Percentiles rank a stretch among this genome's conserved stretches.
Evolutionary conservation across 2,329 filamentous ascomycete species (phyloP).

Genomic region (Ceratocystis cacaofunesta): DNA sequence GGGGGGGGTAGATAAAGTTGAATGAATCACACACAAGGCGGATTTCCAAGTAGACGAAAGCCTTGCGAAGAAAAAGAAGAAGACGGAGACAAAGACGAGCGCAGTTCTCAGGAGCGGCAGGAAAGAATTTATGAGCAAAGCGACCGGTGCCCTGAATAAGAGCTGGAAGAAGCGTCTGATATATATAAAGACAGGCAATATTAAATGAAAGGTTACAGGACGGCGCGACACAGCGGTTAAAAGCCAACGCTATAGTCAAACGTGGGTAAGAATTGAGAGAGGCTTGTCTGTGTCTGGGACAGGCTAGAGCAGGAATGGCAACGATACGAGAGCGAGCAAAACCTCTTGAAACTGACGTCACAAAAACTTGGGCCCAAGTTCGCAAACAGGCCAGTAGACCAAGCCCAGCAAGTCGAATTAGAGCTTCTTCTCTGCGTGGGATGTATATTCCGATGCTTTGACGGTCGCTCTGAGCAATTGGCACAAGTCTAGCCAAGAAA

Average conservation of each 20-base stretch:
- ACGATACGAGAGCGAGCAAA: neutral
- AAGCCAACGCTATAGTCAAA: neutral
- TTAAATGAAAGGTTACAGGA: neutral
- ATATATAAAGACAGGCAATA: neutral
- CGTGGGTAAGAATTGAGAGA: neutral
- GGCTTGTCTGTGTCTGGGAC: neutral
- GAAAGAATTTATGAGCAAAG: neutral
- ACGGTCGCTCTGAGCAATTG: too few relatives aligned
- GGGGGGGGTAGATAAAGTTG: constrained; percentile 3
- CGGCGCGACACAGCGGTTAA: neutral
- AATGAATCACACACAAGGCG: neutral
- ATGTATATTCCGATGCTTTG: neutral
- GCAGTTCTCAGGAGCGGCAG: neutral
- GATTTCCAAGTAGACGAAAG: neutral
- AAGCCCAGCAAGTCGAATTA: neutral
- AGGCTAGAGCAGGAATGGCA: neutral
- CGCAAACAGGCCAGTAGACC: neutral
- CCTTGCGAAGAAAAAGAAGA: constrained; percentile 2
- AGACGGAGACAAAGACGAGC: neutral
- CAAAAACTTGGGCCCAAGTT: neutral
- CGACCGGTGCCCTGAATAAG: neutral
- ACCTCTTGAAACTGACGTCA: neutral
- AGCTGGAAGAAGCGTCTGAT: neutral
- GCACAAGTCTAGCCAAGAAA: too few relatives aligned
- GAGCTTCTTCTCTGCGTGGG: neutral